Conservation (phyloP, 768 basidiomycete species). For the Collybia sordida region DNA sequence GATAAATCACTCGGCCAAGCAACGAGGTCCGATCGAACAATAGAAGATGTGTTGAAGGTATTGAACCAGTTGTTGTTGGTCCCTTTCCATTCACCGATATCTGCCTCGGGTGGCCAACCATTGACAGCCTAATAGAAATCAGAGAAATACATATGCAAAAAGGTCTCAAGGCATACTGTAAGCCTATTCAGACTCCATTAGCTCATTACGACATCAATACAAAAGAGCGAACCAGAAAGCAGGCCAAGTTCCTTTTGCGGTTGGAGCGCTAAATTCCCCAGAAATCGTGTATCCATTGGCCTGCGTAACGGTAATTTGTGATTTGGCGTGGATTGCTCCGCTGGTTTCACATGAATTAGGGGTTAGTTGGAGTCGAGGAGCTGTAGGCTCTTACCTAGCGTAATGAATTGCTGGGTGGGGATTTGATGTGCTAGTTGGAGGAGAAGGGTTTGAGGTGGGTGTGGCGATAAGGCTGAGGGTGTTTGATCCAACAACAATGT, state of each 20-base stretch:
- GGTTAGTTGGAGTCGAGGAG: background rate
- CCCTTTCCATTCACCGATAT: constrained; percentile 48
- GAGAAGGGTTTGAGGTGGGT: constrained; percentile 34
- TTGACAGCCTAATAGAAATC: constrained; percentile 29
- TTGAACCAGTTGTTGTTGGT: constrained; percentile 43
- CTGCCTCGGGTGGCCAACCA: constrained; percentile 42
- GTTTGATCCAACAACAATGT: constrained; percentile 35
- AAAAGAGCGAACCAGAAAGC: constrained; percentile 34
- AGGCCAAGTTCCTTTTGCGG: constrained; percentile 40
- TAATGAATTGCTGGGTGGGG: constrained; percentile 45
- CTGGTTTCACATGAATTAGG: constrained; percentile 9
- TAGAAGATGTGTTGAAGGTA: constrained; percentile 44
- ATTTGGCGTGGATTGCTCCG: constrained; percentile 40
- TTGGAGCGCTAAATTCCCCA: constrained; percentile 44
- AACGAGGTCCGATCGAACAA: constrained; percentile 38
- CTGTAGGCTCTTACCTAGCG: constrained; percentile 24
- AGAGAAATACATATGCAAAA: background rate
- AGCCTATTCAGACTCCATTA: constrained; percentile 16
- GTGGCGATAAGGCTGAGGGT: constrained; percentile 42
- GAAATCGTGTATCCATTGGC: constrained; percentile 34
- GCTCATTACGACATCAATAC: no score
- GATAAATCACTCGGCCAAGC: constrained; percentile 42
- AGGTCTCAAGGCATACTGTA: constrained; percentile 19
- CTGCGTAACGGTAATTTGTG: constrained; percentile 39
- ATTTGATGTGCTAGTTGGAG: constrained; percentile 38